A percentile compares a stretch with the other conserved stretches of the same genome.
These are phyloP conservation scores for Lyophyllum decastes DNA, from an alignment of 768 basidiomycete genomes.

Conservation along the genomic window DNA sequence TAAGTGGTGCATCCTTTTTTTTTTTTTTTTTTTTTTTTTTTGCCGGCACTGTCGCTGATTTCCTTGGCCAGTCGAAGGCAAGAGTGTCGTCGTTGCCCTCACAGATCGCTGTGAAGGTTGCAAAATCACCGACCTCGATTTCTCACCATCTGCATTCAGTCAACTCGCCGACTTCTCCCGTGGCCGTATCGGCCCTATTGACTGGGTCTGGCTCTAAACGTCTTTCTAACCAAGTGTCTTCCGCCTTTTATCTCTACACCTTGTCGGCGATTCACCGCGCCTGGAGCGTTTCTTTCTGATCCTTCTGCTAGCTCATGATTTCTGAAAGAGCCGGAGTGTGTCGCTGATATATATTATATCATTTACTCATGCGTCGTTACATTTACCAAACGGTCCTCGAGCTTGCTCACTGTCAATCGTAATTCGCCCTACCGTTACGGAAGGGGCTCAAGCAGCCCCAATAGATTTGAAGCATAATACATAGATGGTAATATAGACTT, in stretches of 20 bases:
- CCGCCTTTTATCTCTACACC: conserved; percentile 8
- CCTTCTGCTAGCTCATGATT: conserved; percentile 18
- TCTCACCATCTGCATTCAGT: conserved; percentile 60
- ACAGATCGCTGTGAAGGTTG: conserved; percentile 70
- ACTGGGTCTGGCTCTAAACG: conserved; percentile 50
- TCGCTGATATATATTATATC: conserved; percentile 12
- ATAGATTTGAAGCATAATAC: not conserved
- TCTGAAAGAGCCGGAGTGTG: conserved; percentile 14
- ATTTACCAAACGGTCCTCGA: conserved; percentile 13
- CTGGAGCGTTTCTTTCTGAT: conserved; percentile 26
- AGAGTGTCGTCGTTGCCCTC: conserved; percentile 46
- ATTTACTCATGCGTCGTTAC: conserved; percentile 11
- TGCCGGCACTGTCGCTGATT: conserved; percentile 3
- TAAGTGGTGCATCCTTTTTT: conserved; percentile 35
- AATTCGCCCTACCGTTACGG: conserved; percentile 15
- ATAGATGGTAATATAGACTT: not conserved
- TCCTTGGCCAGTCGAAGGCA: conserved; percentile 48
- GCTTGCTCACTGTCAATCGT: conserved; percentile 26
- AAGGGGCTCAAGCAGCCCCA: conserved; percentile 4
- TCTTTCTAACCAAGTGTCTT: not conserved
- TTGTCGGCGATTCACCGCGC: conserved; percentile 25
- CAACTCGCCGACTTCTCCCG: conserved; percentile 39
- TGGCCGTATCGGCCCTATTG: conserved; percentile 53
- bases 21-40: conserved; percentile 1
- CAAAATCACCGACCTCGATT: conserved; percentile 52